Percentiles rank a stretch among this genome's conserved stretches.
phyloP scores from a whole-genome alignment of 257 asterid genomes.

The Nemophila menziesii region DNA sequence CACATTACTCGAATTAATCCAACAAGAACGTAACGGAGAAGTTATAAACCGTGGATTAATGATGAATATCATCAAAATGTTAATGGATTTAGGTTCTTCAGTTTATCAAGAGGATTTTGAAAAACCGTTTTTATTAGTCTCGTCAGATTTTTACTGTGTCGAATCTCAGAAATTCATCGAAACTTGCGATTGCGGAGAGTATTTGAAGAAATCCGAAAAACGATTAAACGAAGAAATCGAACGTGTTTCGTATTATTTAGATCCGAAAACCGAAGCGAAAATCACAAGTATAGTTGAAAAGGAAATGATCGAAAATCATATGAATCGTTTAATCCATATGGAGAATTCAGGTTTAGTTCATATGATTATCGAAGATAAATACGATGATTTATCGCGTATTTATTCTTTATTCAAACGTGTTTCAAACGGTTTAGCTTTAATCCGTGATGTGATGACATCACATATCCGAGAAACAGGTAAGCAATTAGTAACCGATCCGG shows the following conservation, averaged over 20 bases:
- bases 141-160: slow-evolving; percentile 75
- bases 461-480: slow-evolving; percentile 78
- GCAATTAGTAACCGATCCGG: slow-evolving; percentile 86
- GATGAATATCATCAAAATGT: slow-evolving; percentile 73
- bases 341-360: slow-evolving; percentile 78
- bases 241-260: slow-evolving; percentile 76
- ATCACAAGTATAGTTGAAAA: slow-evolving; percentile 68
- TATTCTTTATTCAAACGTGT: slow-evolving; percentile 63
- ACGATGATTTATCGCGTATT: slow-evolving; percentile 80
- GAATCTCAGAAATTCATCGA: slow-evolving; percentile 86
- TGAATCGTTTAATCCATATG: slow-evolving; percentile 75
- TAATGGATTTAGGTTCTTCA: slow-evolving; percentile 69
- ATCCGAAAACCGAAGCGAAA: slow-evolving; percentile 55
- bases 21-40: slow-evolving; percentile 66
- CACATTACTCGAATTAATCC: slow-evolving; percentile 62
- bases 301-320: slow-evolving; percentile 87
- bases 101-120: slow-evolving; percentile 85
- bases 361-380: slow-evolving; percentile 72
- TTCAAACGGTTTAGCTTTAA: slow-evolving; percentile 53
- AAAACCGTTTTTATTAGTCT: slow-evolving; percentile 64
- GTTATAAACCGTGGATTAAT: slow-evolving; percentile 79
- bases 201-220: slow-evolving; percentile 70
- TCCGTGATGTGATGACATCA: slow-evolving; percentile 70
- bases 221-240: slow-evolving; percentile 81
- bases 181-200: slow-evolving; percentile 76